Evolutionary conservation across 805 yeast genomes (phyloP).

Genomic region (Yamadazyma laniorum): DNA sequence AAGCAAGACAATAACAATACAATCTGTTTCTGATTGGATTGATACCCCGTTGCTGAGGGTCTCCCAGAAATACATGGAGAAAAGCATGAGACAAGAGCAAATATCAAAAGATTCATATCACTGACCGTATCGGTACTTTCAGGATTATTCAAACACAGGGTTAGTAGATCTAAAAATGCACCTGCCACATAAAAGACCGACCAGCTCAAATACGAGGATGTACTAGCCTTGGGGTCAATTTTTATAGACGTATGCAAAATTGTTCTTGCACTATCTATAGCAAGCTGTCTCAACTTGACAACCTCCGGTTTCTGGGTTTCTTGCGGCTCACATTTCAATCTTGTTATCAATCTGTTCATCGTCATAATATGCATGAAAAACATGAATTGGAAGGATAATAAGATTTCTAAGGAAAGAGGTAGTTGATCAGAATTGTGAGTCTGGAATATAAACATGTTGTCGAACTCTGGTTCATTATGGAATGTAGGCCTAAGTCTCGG

Average conservation of each 20-base stretch:
- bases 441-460: background rate
- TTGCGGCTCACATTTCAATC: slow-evolving; percentile 7
- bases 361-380: slow-evolving; percentile 37
- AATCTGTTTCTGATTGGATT: slow-evolving; percentile 18
- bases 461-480: slow-evolving; percentile 32
- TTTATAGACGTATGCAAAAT: slow-evolving; percentile 26
- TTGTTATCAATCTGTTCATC: slow-evolving; percentile 28
- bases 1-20: slow-evolving; percentile 20
- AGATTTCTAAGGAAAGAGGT: slow-evolving; percentile 11
- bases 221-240: slow-evolving; percentile 18
- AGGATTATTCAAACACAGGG: slow-evolving; percentile 31
- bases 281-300: slow-evolving; percentile 25
- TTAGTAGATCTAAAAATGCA: slow-evolving; percentile 30
- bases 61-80: background rate
- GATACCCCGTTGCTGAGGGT: background rate
- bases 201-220: slow-evolving; percentile 32
- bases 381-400: slow-evolving; percentile 26
- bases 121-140: slow-evolving; percentile 22
- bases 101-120: slow-evolving; percentile 31
- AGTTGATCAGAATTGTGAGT: too few relatives aligned
- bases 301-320: slow-evolving; percentile 15
- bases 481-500: slow-evolving; percentile 27
- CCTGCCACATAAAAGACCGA: slow-evolving; percentile 29
- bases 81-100: slow-evolving; percentile 16
- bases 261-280: slow-evolving; percentile 38